These are phyloP conservation scores for Pythium rishiriense DNA, from an alignment of 352 stramenopile genomes.

Conservation along the genomic window DNA sequence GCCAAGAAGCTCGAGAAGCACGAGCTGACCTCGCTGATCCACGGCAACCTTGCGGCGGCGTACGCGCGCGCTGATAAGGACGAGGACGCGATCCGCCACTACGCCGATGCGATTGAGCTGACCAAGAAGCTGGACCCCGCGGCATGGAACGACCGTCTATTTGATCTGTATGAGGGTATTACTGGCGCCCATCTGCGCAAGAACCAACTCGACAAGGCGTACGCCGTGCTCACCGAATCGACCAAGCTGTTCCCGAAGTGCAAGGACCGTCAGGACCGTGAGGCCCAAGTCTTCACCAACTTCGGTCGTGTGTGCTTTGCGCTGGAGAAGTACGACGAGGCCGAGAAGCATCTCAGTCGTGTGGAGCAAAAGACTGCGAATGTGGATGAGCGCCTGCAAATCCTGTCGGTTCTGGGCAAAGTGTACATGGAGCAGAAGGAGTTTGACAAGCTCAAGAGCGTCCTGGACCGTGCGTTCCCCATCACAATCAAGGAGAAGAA, in stretches of 20 bases:
- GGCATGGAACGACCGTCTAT: slow-evolving; percentile 47
- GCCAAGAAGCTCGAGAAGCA: slow-evolving; percentile 53
- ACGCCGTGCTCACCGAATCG: slow-evolving; percentile 55
- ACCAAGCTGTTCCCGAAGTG: slow-evolving; percentile 47
- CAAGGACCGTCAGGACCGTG: slow-evolving; percentile 39
- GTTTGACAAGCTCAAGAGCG: slow-evolving; percentile 21
- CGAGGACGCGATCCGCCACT: slow-evolving; percentile 61
- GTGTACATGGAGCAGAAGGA: slow-evolving; percentile 36
- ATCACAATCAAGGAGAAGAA: slow-evolving; percentile 27
- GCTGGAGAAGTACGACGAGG: slow-evolving; percentile 47
- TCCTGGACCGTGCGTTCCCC: slow-evolving; percentile 19
- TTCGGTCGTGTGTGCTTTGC: slow-evolving; percentile 58
- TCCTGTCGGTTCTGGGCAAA: slow-evolving; percentile 56
- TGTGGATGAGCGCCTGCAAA: slow-evolving; percentile 43
- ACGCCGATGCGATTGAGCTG: slow-evolving; percentile 48
- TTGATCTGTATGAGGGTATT: slow-evolving; percentile 57
- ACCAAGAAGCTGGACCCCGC: slow-evolving; percentile 28
- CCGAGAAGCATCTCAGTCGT: slow-evolving; percentile 43
- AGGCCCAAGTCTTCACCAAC: slow-evolving; percentile 56
- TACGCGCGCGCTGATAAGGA: slow-evolving; percentile 58
- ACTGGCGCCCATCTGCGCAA: slow-evolving; percentile 55
- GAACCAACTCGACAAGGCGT: slow-evolving; percentile 52
- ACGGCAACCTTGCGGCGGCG: slow-evolving; percentile 63
- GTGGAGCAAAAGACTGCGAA: slow-evolving; percentile 39
- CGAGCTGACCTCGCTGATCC: slow-evolving; percentile 65